phyloP scores from a whole-genome alignment of 257 asterid species.

The Solanum tacnaense region DNA sequence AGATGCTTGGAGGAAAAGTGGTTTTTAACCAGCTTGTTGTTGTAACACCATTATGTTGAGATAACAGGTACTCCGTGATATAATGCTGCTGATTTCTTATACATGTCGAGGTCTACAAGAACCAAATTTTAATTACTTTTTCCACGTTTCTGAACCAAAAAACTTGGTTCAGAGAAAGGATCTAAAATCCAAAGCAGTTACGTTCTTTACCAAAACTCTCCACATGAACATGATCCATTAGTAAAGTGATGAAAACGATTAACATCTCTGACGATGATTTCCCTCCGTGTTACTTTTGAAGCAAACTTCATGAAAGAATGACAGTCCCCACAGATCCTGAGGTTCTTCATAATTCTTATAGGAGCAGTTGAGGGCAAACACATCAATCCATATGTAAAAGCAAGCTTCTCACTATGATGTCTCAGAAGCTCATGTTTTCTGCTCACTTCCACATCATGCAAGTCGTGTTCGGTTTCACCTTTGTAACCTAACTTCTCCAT shows the following conservation, averaged over 20 bases:
- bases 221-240: slow-evolving; percentile 69
- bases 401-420: slow-evolving; percentile 89
- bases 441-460: slow-evolving; percentile 70
- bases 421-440: slow-evolving; percentile 56
- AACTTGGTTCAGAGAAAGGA: neutral
- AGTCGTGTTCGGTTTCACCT: slow-evolving; percentile 54
- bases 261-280: slow-evolving; percentile 72
- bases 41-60: neutral
- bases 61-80: neutral
- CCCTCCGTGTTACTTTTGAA: slow-evolving; percentile 44
- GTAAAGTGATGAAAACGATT: slow-evolving; percentile 78
- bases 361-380: slow-evolving; percentile 51
- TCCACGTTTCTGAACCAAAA: neutral
- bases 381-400: slow-evolving; percentile 71
- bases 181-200: neutral
- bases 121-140: neutral
- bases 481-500: slow-evolving; percentile 58
- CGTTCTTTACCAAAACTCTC: slow-evolving; percentile 62
- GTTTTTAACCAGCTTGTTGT: neutral
- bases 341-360: slow-evolving; percentile 85
- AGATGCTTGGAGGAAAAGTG: neutral
- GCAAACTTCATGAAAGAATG: slow-evolving; percentile 89
- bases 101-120: neutral
- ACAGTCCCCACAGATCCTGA: slow-evolving; percentile 76
- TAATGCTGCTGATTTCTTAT: neutral